These are phyloP conservation scores for Citrullus colocynthis DNA, from an alignment of 306 rosid species.

Conservation along the genomic window DNA sequence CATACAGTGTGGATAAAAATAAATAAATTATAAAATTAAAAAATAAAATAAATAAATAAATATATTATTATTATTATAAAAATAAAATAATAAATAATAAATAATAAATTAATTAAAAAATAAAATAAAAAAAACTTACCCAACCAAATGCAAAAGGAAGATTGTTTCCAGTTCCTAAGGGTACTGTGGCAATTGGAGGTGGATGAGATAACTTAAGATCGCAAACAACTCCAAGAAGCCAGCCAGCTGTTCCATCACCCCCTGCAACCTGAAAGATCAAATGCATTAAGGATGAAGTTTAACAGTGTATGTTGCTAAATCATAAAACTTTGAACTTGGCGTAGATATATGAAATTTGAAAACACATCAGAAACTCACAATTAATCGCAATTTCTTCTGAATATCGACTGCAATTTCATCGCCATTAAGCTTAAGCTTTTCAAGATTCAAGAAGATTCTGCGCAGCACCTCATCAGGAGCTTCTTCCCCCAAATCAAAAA, in stretches of 20 bases:
- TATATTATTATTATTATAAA: no score
- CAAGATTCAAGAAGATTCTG: slow-evolving; percentile 49
- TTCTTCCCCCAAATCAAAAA: slow-evolving; percentile 76
- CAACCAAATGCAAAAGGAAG: slow-evolving; percentile 98
- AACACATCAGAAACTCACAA: slow-evolving; percentile 46
- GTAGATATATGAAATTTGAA: neutral
- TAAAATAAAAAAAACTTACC: slow-evolving; percentile 37
- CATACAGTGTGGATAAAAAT: neutral
- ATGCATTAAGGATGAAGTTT: slow-evolving; percentile 1
- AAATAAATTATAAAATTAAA: no score
- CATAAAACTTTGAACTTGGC: neutral
- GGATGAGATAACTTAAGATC: slow-evolving; percentile 76
- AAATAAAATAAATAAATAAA: no score
- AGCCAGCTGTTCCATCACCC: slow-evolving; percentile 99
- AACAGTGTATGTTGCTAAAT: slow-evolving; percentile 5
- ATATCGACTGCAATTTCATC: slow-evolving; percentile 39
- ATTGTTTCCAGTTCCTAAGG: slow-evolving; percentile 95
- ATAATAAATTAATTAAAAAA: no score
- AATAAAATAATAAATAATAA: no score
- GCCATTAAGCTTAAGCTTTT: slow-evolving; percentile 36
- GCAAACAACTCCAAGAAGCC: slow-evolving; percentile 98
- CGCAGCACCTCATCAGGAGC: slow-evolving; percentile 64
- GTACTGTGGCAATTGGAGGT: slow-evolving; percentile 84
- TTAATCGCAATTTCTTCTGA: slow-evolving; percentile 46
- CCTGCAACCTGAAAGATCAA: slow-evolving; percentile 70